Percentiles rank a stretch among this genome's conserved stretches.
Conservation (phyloP, 2,329 filamentous ascomycete species). For the Phialophora tarda region DNA sequence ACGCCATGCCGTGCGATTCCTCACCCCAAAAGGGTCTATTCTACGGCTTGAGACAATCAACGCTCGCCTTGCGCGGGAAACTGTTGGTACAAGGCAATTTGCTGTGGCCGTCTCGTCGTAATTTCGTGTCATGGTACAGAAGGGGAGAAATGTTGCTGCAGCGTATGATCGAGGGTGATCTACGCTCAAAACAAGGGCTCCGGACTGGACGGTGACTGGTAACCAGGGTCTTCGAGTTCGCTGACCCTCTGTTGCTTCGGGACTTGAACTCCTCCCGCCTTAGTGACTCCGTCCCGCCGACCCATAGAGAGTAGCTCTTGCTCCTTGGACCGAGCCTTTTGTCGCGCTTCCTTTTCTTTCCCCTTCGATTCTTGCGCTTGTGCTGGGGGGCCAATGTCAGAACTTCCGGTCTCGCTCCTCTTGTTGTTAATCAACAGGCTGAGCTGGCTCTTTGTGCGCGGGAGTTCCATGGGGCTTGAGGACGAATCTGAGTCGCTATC, state of each 20-base stretch:
- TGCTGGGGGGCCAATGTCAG: constrained; percentile 27
- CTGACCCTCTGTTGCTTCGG: constrained; percentile 33
- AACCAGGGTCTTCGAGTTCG: constrained; percentile 27
- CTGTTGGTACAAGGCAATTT: constrained; percentile 26
- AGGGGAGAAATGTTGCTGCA: not conserved
- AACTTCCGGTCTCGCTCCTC: constrained; percentile 32
- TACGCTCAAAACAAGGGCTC: constrained; percentile 32
- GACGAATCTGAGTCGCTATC: constrained; percentile 25
- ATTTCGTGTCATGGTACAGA: constrained; percentile 23
- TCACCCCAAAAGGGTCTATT: not conserved
- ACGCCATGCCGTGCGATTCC: not conserved
- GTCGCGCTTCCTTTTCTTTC: constrained; percentile 27
- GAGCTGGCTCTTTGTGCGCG: constrained; percentile 40
- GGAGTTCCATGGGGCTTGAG: constrained; percentile 27
- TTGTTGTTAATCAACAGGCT: constrained; percentile 40
- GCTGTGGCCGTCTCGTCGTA: constrained; percentile 24
- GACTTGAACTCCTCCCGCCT: constrained; percentile 37
- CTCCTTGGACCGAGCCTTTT: constrained; percentile 28
- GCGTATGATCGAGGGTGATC: constrained; percentile 5
- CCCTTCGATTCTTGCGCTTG: constrained; percentile 22
- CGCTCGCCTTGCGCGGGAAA: not conserved
- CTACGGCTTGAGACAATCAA: not conserved
- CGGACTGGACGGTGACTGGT: constrained; percentile 27
- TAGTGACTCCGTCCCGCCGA: constrained; percentile 35
- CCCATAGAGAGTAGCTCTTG: constrained; percentile 38